Percentiles rank a stretch among this genome's conserved stretches.
Evolutionary conservation across 2,329 filamentous ascomycete genomes (phyloP).

Genomic region (Aspergillus brunneoviolaceus): DNA sequence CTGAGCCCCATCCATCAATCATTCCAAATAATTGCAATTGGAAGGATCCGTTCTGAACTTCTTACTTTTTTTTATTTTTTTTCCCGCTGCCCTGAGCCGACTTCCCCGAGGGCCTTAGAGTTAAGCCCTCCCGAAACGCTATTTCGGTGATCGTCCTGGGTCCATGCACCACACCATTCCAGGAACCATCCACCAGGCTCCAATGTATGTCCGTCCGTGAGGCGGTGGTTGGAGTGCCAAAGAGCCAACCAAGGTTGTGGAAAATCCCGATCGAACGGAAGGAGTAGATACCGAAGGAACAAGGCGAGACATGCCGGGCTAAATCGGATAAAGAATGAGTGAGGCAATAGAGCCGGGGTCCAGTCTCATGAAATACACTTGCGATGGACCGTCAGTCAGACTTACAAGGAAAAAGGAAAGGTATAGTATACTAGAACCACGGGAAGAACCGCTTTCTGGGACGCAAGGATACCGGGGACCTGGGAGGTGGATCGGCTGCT

Average conservation of each 20-base stretch:
- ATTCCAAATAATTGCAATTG: constrained; percentile 3
- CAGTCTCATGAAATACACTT: background rate
- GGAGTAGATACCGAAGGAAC: background rate
- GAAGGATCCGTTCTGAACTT: background rate
- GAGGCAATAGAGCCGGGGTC: background rate
- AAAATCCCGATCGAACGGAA: background rate
- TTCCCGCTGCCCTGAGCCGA: constrained; percentile 1
- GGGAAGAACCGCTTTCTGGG: constrained; percentile 11
- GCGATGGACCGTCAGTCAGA: background rate
- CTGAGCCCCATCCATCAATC: background rate
- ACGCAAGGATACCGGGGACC: constrained; percentile 7
- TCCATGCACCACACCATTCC: constrained; percentile 7
- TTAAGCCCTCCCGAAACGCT: constrained; percentile 9
- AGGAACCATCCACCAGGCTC: background rate
- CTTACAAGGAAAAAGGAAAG: no score
- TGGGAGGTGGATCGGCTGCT: constrained; percentile 5
- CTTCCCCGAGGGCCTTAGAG: constrained; percentile 5
- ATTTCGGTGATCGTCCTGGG: constrained; percentile 6
- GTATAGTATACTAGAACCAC: background rate
- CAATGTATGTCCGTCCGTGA: background rate
- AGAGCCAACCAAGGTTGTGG: background rate
- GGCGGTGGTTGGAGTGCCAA: background rate
- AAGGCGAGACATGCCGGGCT: background rate
- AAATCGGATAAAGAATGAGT: background rate
- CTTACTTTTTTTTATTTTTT: no score